These are phyloP conservation scores for Beauveria pseudobassiana DNA, from an alignment of 2,329 filamentous ascomycete species.

Conservation along the genomic window DNA sequence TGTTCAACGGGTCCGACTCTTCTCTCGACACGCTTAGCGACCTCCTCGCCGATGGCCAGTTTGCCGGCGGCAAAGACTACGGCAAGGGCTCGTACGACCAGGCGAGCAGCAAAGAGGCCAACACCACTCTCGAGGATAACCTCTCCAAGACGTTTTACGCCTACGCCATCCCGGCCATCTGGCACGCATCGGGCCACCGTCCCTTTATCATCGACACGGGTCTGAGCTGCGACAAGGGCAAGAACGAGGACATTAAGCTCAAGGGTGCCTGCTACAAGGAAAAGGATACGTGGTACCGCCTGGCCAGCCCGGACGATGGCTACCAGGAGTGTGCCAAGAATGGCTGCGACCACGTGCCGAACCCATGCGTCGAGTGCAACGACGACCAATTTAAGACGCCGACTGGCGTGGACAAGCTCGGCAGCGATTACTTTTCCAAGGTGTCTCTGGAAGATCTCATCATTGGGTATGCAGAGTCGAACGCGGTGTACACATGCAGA, in stretches of 20 bases:
- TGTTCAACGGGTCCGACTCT: slow-evolving; percentile 20
- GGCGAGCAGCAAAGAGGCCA: neutral
- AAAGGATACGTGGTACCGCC: neutral
- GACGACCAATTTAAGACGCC: neutral
- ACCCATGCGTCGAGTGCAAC: neutral
- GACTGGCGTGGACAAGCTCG: neutral
- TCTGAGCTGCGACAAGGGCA: slow-evolving; percentile 17
- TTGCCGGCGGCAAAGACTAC: slow-evolving; percentile 17
- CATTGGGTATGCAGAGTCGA: neutral
- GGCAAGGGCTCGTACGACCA: neutral
- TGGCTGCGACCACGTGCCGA: neutral
- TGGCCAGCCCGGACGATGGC: neutral
- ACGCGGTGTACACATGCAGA: no score
- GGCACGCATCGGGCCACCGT: slow-evolving; percentile 19
- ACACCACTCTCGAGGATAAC: slow-evolving; percentile 7
- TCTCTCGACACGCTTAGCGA: slow-evolving; percentile 18
- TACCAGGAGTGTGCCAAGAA: neutral
- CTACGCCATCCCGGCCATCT: slow-evolving; percentile 25
- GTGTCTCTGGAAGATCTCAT: neutral
- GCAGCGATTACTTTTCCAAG: neutral
- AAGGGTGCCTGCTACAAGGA: slow-evolving; percentile 21
- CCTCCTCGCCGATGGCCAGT: slow-evolving; percentile 22
- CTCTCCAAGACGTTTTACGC: slow-evolving; percentile 22
- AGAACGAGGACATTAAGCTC: slow-evolving; percentile 8
- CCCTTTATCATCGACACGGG: slow-evolving; percentile 23